Evolutionary conservation across 371 early-diverging fungal species (phyloP), one percentile per base, ranked within the genome.

Genomic region (Phascolomyces articulosus): DNA sequence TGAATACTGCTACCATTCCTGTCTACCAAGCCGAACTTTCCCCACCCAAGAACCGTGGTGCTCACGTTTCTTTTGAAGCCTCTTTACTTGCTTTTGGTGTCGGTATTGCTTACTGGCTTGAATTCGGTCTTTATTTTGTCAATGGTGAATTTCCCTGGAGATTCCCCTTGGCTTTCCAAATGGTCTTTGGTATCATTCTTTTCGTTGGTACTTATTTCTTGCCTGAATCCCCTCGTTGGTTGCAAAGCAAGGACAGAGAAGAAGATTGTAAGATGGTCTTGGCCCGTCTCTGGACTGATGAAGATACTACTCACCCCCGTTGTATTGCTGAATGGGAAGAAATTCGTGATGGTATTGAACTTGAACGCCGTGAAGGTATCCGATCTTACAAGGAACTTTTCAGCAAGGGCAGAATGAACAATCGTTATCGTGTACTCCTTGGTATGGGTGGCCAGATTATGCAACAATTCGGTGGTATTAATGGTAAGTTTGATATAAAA

Each of bases 141-240:
- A 13, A 64, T 4, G 71, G 77, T 59, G 66, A 69, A 21, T 62
- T 81, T 23, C 63, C 71, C n/a, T 84, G 82, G 83, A 69, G 76
- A 60, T 68, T 84, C 65, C 84, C 84, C 18, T 61, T 80, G 61
- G 74, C 71, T 55, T 69, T 79, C 69, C 85, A 82, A 40, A 72
- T 71, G 59, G 48, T 78, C 61, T 80, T 78, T 59, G 79, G 70
- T 54, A 72, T 73, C 40, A 56, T 83, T 59, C 75, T 84, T 34
- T 55, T 79, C 24, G 20, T 68, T 51, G 85, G 73, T 58, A 67
- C 71, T 29, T 77, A 74, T 55, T 62, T 85, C 55, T 70, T 87
- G 29, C 87, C 87, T 38, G 85, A 83, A 61, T 74, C 87, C 10
- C 85, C 87, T 59, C 84, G 87, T 71, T 87, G 87, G 87, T 64